Base-by-base conservation (phyloP, 805 yeast species). In the Danielia oregonensis region DNA sequence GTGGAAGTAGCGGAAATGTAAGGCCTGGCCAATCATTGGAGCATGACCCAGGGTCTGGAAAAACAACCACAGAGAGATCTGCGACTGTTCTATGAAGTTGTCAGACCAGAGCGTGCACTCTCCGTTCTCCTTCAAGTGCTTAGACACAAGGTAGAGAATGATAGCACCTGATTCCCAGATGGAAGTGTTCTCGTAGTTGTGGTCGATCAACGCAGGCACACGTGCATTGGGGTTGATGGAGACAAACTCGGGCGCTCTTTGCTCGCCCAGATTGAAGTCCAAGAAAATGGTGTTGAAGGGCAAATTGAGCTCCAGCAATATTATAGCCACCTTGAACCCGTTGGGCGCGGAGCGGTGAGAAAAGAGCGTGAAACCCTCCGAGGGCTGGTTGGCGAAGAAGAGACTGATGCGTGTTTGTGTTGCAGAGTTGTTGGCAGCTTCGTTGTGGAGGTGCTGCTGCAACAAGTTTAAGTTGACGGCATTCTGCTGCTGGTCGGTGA, bases 11-110 rank as follows among this genome's bases (percentile, higher is more conserved):
- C 89, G 74, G 66, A 89, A 91, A 65, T 91, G 97, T 48, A 91
- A 71, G 6, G 97, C 96, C 61, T 89, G 97, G 13, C 97, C 97
- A 49, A 89, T 85, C 95, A 89, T 89, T n/a, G 97, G 96, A 0
- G 97, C 95, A 57, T 88, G 97, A 5, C 97, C 97, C 4, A 94
- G 83, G 3, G 96, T 87, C 63, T 89, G 97, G 69, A 89, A 89
- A 54, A 86, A 89, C 24, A 91, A 69, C 96, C 97, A 89, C 5
- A 88, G 77, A 40, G 78, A 73, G 38, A 89, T 86, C 56, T 83
- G 91, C 3, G 89, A 72, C 63, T 87, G 96, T 44, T 86, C 95
- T 10, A 76, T 69, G 34, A 82, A 56, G 52, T 82, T 82, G 34
- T 77, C 80, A 3, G 94, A 79, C 87, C 95, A 91, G 35, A 87